These are phyloP conservation scores for Phaseolus coccineus DNA, from an alignment of 331 rosid genomes.

Conservation along the genomic window DNA sequence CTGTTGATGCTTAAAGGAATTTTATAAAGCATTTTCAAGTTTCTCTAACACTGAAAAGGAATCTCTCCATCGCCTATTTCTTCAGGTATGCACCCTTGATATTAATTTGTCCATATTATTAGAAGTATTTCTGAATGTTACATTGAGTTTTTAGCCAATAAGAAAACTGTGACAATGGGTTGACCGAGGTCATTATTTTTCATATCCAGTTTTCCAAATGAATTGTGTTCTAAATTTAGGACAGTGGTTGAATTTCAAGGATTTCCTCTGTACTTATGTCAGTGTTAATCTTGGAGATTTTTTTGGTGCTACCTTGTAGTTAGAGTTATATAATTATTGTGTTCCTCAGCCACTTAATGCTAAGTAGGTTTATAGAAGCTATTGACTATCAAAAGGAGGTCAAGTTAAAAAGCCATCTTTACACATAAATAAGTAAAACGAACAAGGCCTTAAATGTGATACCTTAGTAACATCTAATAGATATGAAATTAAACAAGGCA, in stretches of 20 bases:
- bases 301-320: constrained; percentile 22
- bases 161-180: neutral
- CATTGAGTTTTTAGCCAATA: constrained; percentile 22
- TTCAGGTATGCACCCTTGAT: constrained; percentile 62
- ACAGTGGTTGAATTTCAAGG: constrained; percentile 17
- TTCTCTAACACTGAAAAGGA: constrained; percentile 65
- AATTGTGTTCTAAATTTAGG: constrained; percentile 4
- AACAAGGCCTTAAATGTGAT: constrained; percentile 14
- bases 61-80: constrained; percentile 66
- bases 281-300: constrained; percentile 24
- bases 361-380: constrained; percentile 3
- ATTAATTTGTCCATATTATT: constrained; percentile 30
- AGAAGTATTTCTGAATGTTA: constrained; percentile 36
- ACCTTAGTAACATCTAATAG: neutral
- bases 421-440: constrained; percentile 17
- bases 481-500: constrained; percentile 15
- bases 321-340: neutral
- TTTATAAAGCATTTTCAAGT: constrained; percentile 63
- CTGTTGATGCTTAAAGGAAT: constrained; percentile 54
- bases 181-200: constrained; percentile 16
- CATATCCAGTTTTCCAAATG: constrained; percentile 15
- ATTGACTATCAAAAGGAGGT: neutral
- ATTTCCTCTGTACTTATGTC: constrained; percentile 17
- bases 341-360: constrained; percentile 2
- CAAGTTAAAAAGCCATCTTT: neutral